Evolutionary conservation across 306 rosid species (phyloP), one percentile per base, ranked within the genome.

Genomic region (Fragaria ananassa): DNA sequence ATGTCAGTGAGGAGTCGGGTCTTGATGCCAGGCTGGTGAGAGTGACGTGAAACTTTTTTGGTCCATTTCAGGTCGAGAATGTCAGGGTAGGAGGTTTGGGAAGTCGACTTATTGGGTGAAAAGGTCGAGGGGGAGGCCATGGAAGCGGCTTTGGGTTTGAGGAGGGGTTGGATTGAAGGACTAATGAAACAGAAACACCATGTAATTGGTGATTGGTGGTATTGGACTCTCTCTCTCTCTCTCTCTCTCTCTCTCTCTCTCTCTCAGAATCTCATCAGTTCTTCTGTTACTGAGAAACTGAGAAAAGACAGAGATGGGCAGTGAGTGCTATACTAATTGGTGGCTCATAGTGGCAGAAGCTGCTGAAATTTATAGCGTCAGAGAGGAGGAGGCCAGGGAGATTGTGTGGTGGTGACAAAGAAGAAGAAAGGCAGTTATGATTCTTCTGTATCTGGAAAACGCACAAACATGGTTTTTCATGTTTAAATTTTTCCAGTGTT

Each of bases 1-100:
- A 19, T 13, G n/a, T 71, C 10, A 51, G 8, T 23, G 21, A 34
- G 5, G 12, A 51, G n/a, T 35, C 53, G 57, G 27, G 8, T 1
- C 6, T 50, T 11, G 23, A 8, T 51, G 34, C 12, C 13, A 2
- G n/a, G 13, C 23, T 19, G 64, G 12, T 6, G 47, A 51, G 47
- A 51, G 21, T 14, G 31, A 27, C 23, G 14, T 1, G 39, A 10
- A 18, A 19, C 42, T 4, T 13, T 25, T 15, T 1, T 41, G 19
- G 47, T 35, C 88, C 85, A 85, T 53, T 79, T 85, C n/a, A 79
- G 63, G 18, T 56, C 54, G 46, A 80, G 21, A 21, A 75, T 66
- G 27, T 82, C 37, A 27, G 27, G 82, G 57, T 70, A 63, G 42
- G 54, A 74, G 19, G 71, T 70, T 21, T 31, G 79, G 60, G 3